These are phyloP conservation scores for Tothia fuscella DNA, from an alignment of 2,329 filamentous ascomycete genomes.

Conservation along the genomic window DNA sequence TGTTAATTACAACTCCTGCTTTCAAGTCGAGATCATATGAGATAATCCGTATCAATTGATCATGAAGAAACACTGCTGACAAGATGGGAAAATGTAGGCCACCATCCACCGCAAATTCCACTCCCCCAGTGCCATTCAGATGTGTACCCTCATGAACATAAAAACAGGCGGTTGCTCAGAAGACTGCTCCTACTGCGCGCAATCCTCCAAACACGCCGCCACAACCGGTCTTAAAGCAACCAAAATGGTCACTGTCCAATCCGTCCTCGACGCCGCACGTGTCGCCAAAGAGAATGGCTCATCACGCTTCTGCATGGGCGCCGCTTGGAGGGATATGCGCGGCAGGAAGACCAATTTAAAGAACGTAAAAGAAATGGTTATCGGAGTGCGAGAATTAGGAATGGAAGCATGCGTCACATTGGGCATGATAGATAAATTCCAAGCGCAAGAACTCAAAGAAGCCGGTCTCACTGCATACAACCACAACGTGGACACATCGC, in stretches of 20 bases:
- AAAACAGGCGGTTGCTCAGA: constrained; percentile 88
- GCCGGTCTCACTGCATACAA: constrained; percentile 87
- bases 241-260: constrained; percentile 66
- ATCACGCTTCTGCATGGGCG: constrained; percentile 91
- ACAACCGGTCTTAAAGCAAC: constrained; percentile 65
- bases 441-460: constrained; percentile 70
- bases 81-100: constrained; percentile 37
- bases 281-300: constrained; percentile 72
- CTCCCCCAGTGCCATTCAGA: constrained; percentile 70
- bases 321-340: constrained; percentile 88
- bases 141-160: constrained; percentile 95
- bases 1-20: background rate
- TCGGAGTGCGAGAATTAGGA: constrained; percentile 64
- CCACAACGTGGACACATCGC: constrained; percentile 83
- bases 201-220: constrained; percentile 77
- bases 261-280: constrained; percentile 66
- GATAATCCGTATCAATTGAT: background rate
- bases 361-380: constrained; percentile 79
- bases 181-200: constrained; percentile 87
- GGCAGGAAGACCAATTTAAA: constrained; percentile 72
- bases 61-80: background rate
- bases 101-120: constrained; percentile 76
- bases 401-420: constrained; percentile 93
- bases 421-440: constrained; percentile 75
- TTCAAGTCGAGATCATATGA: background rate